Evolutionary conservation across 2,329 filamentous ascomycete species (phyloP).

Genomic region (Scorias spongiosa): DNA sequence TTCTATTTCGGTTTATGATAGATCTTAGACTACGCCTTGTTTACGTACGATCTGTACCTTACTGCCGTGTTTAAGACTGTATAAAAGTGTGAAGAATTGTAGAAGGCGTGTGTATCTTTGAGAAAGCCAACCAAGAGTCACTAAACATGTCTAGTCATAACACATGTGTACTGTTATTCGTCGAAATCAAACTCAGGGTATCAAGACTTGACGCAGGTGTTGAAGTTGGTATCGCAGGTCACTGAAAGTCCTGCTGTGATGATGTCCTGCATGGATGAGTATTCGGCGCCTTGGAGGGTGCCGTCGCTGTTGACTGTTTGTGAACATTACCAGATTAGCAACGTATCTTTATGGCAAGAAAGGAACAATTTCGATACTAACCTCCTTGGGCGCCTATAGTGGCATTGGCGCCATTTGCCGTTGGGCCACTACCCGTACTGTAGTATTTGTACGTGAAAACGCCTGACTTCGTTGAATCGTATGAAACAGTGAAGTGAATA

Average conservation of each 20-base stretch:
- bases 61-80: no score
- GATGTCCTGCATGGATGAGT: slow-evolving; percentile 4
- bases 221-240: slow-evolving; percentile 11
- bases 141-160: no score
- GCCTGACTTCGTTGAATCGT: slow-evolving; percentile 14
- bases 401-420: slow-evolving; percentile 9
- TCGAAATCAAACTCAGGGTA: no score
- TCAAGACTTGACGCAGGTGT: slow-evolving; percentile 3
- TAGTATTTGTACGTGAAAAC: slow-evolving; percentile 17
- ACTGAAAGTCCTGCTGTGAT: slow-evolving; percentile 11
- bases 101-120: no score
- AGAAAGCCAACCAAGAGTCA: no score
- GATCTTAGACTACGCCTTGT: no score
- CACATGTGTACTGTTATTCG: no score
- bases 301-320: slow-evolving; percentile 1
- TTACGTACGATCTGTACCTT: no score
- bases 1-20: no score
- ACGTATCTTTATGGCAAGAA: not conserved
- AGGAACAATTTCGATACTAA: slow-evolving; percentile 8
- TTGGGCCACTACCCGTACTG: slow-evolving; percentile 8
- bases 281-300: slow-evolving; percentile 5
- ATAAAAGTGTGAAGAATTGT: no score
- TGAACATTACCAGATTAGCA: not conserved
- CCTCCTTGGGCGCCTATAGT: slow-evolving; percentile 16
- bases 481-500: slow-evolving; percentile 19